phyloP scores from a whole-genome alignment of 805 yeast species.

The Cyberlindnera subsufficiens region DNA sequence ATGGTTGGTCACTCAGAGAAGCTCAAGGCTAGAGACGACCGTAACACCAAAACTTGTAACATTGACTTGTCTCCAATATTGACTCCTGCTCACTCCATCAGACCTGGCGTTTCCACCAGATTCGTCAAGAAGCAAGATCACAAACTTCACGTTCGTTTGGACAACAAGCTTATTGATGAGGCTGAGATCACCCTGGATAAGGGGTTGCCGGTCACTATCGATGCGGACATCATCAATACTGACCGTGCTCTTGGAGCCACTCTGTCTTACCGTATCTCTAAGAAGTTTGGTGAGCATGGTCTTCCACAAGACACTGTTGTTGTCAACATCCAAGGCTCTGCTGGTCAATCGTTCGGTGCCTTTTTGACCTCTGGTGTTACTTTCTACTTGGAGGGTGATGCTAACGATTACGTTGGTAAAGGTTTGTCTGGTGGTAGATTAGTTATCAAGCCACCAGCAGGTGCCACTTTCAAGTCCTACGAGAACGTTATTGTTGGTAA shows the following conservation, averaged over 20 bases:
- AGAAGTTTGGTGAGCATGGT: slow-evolving; percentile 87
- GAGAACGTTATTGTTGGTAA: slow-evolving; percentile 96
- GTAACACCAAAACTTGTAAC: slow-evolving; percentile 86
- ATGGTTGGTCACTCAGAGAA: slow-evolving; percentile 98
- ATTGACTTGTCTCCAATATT: slow-evolving; percentile 88
- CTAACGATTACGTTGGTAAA: slow-evolving; percentile 97
- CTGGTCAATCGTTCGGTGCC: slow-evolving; percentile 99
- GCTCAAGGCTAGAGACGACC: slow-evolving; percentile 77
- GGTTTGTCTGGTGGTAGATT: slow-evolving; percentile 95
- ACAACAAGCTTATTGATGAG: slow-evolving; percentile 93
- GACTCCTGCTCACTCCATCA: slow-evolving; percentile 93
- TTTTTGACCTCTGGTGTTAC: slow-evolving; percentile 95
- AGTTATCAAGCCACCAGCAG: slow-evolving; percentile 86
- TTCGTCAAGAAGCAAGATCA: slow-evolving; percentile 93
- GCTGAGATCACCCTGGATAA: slow-evolving; percentile 91
- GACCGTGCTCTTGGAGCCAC: slow-evolving; percentile 97
- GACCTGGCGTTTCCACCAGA: slow-evolving; percentile 95
- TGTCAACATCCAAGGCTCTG: slow-evolving; percentile 85
- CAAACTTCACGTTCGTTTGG: slow-evolving; percentile 85
- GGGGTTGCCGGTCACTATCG: slow-evolving; percentile 94
- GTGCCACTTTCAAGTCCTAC: slow-evolving; percentile 81
- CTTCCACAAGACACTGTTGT: slow-evolving; percentile 95
- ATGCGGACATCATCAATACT: slow-evolving; percentile 88
- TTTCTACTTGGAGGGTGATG: slow-evolving; percentile 92
- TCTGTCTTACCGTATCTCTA: slow-evolving; percentile 87